phyloP scores from a whole-genome alignment of 345 rosid species.

The Eucalyptus sp. region DNA sequence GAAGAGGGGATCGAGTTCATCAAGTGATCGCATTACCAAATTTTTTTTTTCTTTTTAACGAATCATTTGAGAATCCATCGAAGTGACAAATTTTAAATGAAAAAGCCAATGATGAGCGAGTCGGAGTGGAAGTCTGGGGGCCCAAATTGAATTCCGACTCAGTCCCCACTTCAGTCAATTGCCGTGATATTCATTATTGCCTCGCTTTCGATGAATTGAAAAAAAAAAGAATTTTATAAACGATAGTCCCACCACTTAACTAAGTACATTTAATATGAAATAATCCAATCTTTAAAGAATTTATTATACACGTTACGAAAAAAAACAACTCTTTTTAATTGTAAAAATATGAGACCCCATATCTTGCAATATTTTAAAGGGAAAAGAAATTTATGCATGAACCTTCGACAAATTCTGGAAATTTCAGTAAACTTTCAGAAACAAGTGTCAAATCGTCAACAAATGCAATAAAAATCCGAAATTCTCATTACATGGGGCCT shows the following conservation, averaged over 20 bases:
- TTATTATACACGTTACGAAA: too few relatives aligned
- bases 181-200: background rate
- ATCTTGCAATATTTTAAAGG: background rate
- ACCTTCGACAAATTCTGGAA: background rate
- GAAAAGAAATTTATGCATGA: background rate
- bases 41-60: too few relatives aligned
- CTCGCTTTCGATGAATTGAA: rapidly evolving
- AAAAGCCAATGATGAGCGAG: too few relatives aligned
- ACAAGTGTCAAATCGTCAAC: background rate
- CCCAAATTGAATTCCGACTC: background rate
- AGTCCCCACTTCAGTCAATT: background rate
- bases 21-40: background rate
- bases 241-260: background rate
- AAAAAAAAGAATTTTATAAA: too few relatives aligned
- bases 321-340: background rate
- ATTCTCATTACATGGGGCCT: background rate
- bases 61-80: too few relatives aligned
- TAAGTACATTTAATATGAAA: background rate
- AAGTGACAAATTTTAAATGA: too few relatives aligned
- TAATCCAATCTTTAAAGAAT: background rate
- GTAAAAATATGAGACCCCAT: background rate
- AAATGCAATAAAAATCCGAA: background rate
- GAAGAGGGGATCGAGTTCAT: rapidly evolving
- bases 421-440: background rate
- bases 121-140: background rate